These are phyloP conservation scores for Lentinula sp. DNA, from an alignment of 768 basidiomycete species.

Conservation along the genomic window DNA sequence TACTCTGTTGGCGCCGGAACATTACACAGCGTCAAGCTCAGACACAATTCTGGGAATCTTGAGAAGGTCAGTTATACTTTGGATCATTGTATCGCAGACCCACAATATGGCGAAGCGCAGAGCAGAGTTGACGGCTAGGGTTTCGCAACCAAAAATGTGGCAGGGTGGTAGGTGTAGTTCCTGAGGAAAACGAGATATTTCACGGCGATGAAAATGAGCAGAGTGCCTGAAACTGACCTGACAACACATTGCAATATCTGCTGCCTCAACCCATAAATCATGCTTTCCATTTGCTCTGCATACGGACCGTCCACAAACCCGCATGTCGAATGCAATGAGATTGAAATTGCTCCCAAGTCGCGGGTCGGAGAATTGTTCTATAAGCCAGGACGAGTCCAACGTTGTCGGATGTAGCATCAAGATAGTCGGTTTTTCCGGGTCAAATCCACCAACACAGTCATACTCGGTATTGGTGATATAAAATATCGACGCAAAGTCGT, in stretches of 20 bases:
- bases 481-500: constrained; percentile 68
- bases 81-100: constrained; percentile 18
- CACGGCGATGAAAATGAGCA: neutral
- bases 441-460: constrained; percentile 60
- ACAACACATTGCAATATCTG: constrained; percentile 64
- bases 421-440: constrained; percentile 59
- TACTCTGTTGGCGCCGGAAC: constrained; percentile 65
- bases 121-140: constrained; percentile 48
- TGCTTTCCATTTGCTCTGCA: constrained; percentile 48
- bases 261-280: constrained; percentile 76
- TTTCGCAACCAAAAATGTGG: constrained; percentile 70
- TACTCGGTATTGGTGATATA: constrained; percentile 61
- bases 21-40: constrained; percentile 65
- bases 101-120: constrained; percentile 63
- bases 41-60: constrained; percentile 69
- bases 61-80: neutral
- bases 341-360: constrained; percentile 56
- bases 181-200: constrained; percentile 24
- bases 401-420: constrained; percentile 64
- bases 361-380: constrained; percentile 60
- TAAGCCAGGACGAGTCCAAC: constrained; percentile 66
- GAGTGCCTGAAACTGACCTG: constrained; percentile 30
- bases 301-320: constrained; percentile 53
- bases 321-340: constrained; percentile 70
- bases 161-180: constrained; percentile 57